Base-by-base conservation (phyloP, 495 filamentous ascomycete species). In the Podospora bellae-mahoneyi region DNA sequence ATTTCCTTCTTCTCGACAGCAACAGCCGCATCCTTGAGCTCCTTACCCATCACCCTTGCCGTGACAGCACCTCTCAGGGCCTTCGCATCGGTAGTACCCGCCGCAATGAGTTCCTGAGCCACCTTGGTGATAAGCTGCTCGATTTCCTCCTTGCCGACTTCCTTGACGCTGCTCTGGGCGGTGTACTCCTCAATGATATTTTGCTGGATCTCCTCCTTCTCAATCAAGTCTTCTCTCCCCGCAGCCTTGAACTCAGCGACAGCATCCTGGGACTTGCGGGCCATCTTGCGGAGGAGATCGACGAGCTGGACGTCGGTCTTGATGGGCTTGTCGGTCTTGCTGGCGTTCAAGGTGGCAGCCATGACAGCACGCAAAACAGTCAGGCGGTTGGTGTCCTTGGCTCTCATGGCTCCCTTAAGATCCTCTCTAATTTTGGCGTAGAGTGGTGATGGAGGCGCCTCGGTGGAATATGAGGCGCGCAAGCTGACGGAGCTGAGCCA, bases 321-420 rank as follows among this genome's bases (percentile, higher is more conserved):
- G 63, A 87, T 80, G 15, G 87, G 86, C 27, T 71, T 72, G n/a
- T 76, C 55, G 0, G 85, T 86, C 72, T 88, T 88, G 71, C 81
- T 83, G 60, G 85, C 85, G 75, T 88, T 88, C 69, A 83, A 81
- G 7, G 79, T 79, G 20, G 82, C 79, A 19, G 84, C 71, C 39
- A 89, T 78, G 65, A 88, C 72, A n/a, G 80, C 71, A 65, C 86
- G 84, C 60, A 88, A 77, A 16, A 87, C 87, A 60, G 78, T 71
- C 20, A 88, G 81, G 20, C 84, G 79, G 28, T 80, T 76, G 59
- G 83, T 77, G 70, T 87, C 85, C 75, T 88, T 89, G 57, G 77
- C 78, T 55, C 82, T 81, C 87, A 89, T 87, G 60, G 87, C 85
- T 48, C 79, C 75, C 75, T 89, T 89, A 64, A 89, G 76, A 68